Conservation (phyloP, 2,329 filamentous ascomycete species). For the Xylariaceae sp. region DNA sequence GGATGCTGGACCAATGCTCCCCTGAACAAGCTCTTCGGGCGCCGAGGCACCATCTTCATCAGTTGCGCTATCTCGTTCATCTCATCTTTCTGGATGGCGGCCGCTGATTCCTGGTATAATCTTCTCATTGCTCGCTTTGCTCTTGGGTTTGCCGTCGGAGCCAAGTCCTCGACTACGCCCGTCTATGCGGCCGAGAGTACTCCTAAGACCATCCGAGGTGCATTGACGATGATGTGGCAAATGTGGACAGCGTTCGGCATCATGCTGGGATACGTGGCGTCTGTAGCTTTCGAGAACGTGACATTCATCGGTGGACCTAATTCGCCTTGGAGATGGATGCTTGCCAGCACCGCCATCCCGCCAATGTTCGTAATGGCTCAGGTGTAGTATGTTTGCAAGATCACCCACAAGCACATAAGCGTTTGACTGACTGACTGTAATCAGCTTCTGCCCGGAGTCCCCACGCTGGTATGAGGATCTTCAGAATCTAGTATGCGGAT, state of each 20-base stretch:
- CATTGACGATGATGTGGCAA: conserved; percentile 69
- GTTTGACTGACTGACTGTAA: conserved; percentile 4
- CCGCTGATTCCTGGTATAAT: conserved; percentile 49
- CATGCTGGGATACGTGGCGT: conserved; percentile 52
- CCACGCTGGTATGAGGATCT: conserved; percentile 42
- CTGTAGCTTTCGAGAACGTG: conserved; percentile 55
- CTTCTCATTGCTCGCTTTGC: conserved; percentile 64
- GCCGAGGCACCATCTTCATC: conserved; percentile 53
- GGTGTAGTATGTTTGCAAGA: conserved; percentile 7
- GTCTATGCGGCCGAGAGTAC: conserved; percentile 63
- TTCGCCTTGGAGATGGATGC: conserved; percentile 24
- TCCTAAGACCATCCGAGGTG: conserved; percentile 58
- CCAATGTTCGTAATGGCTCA: conserved; percentile 44
- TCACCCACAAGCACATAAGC: not conserved
- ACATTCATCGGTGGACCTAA: conserved; percentile 28
- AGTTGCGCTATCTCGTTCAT: conserved; percentile 56
- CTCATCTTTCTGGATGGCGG: conserved; percentile 43
- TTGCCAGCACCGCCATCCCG: conserved; percentile 58
- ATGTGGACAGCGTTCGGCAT: conserved; percentile 47
- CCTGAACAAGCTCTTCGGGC: conserved; percentile 63
- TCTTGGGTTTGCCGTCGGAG: conserved; percentile 64
- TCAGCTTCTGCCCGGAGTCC: conserved; percentile 38
- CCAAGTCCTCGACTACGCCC: conserved; percentile 57
- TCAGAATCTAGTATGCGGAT: not conserved
- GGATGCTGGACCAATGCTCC: conserved; percentile 70